Percentiles rank a stretch among this genome's conserved stretches.
Conservation (phyloP, 108 stramenopile species). For the Stephanodiscus minutulus region DNA sequence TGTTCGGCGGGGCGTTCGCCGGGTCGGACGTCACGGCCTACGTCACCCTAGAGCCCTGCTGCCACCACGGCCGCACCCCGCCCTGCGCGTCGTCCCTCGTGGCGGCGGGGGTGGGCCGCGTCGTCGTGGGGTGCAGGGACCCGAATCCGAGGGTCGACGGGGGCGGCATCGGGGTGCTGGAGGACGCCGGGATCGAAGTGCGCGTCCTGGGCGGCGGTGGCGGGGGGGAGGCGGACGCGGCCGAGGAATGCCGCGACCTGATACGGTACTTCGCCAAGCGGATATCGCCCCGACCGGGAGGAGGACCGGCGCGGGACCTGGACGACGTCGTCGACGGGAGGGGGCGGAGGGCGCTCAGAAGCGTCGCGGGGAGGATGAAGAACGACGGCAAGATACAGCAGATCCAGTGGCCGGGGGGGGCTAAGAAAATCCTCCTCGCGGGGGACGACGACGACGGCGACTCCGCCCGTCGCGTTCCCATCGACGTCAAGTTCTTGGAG, state of each 20-base stretch:
- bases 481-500: constrained; percentile 68
- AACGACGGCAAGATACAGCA: constrained; percentile 54
- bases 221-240: constrained; percentile 12
- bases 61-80: constrained; percentile 84
- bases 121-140: constrained; percentile 86
- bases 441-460: constrained; percentile 33
- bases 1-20: constrained; percentile 54
- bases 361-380: constrained; percentile 56
- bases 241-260: constrained; percentile 53
- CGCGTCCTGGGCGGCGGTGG: constrained; percentile 41
- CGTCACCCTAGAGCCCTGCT: constrained; percentile 92
- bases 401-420: constrained; percentile 48
- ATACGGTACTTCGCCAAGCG: constrained; percentile 71
- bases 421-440: not conserved
- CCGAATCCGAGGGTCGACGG: constrained; percentile 88
- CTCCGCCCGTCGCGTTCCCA: constrained; percentile 23
- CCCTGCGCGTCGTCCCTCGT: constrained; percentile 79
- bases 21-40: constrained; percentile 76
- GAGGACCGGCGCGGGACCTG: constrained; percentile 29
- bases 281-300: constrained; percentile 55
- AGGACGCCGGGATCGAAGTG: constrained; percentile 67
- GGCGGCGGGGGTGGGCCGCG: constrained; percentile 69
- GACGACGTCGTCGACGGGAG: constrained; percentile 60
- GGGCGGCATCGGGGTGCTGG: constrained; percentile 72
- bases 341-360: constrained; percentile 54